phyloP scores from a whole-genome alignment of 2,329 filamentous ascomycete genomes.

The Aspergillaceae sp. region DNA sequence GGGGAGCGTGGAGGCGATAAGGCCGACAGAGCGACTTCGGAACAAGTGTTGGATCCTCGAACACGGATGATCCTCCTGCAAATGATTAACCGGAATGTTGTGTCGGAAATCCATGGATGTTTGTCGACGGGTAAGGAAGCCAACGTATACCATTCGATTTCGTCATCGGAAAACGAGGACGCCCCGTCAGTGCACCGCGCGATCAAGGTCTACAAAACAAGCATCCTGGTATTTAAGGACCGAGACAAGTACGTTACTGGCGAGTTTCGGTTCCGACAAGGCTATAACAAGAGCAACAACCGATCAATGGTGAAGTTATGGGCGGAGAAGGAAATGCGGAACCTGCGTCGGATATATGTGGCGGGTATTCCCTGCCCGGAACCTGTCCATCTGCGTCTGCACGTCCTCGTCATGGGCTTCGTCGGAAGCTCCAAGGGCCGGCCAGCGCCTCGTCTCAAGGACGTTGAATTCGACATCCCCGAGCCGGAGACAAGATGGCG shows the following conservation, averaged over 20 bases:
- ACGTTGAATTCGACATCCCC: conserved; percentile 64
- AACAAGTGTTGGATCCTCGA: conserved; percentile 87
- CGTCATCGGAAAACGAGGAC: conserved; percentile 44
- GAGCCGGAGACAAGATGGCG: conserved; percentile 66
- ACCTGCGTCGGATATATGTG: conserved; percentile 72
- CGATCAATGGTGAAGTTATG: conserved; percentile 96
- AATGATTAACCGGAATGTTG: conserved; percentile 85
- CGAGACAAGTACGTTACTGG: conserved; percentile 91
- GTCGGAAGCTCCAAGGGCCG: conserved; percentile 79
- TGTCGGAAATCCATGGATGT: conserved; percentile 89
- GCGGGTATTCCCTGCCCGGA: conserved; percentile 87
- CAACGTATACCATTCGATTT: conserved; percentile 89
- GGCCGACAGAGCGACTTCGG: conserved; percentile 83
- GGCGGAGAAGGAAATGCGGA: conserved; percentile 98
- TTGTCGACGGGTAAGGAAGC: conserved; percentile 96
- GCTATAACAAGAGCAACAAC: conserved; percentile 90
- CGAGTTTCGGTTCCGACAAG: conserved; percentile 82
- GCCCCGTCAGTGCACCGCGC: conserved; percentile 60
- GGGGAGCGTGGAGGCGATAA: conserved; percentile 54
- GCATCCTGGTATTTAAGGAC: conserved; percentile 96
- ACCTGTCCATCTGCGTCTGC: conserved; percentile 79
- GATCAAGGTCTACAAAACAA: conserved; percentile 98
- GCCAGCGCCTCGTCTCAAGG: conserved; percentile 79
- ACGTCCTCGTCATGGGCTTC: conserved; percentile 93
- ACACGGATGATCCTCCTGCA: conserved; percentile 93